Conservation (phyloP, 1,139 yeast species). For the Suhomyces panamericanus region DNA sequence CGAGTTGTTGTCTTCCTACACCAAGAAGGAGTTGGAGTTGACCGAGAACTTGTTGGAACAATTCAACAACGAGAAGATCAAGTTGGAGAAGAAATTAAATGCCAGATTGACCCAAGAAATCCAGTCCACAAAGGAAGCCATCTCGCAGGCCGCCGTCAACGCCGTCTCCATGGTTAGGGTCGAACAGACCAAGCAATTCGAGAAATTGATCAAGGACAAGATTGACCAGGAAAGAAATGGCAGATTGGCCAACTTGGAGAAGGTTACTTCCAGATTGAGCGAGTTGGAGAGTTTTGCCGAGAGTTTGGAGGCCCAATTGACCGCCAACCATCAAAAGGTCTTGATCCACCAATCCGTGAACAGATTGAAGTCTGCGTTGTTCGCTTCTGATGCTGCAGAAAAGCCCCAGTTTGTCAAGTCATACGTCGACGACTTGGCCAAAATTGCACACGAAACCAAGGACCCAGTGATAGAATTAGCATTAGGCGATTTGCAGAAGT, state of each 20-base stretch:
- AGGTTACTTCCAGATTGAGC: conserved; percentile 56
- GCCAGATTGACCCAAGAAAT: conserved; percentile 64
- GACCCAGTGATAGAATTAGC: conserved; percentile 45
- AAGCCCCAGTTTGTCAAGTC: conserved; percentile 38
- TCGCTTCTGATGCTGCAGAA: conserved; percentile 26
- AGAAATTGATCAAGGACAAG: conserved; percentile 58
- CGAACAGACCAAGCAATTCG: conserved; percentile 71
- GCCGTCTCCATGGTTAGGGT: conserved; percentile 70
- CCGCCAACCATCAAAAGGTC: conserved; percentile 55
- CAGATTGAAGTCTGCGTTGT: conserved; percentile 52
- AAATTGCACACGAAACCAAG: conserved; percentile 42
- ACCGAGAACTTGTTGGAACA: conserved; percentile 51
- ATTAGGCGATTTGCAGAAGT: conserved; percentile 37
- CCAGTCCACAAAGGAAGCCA: conserved; percentile 65
- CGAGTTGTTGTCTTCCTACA: conserved; percentile 57
- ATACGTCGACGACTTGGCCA: conserved; percentile 48
- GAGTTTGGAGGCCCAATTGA: conserved; percentile 57
- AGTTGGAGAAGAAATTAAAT: conserved; percentile 64
- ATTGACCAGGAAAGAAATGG: conserved; percentile 83
- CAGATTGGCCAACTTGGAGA: conserved; percentile 67
- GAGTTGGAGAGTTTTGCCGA: conserved; percentile 61
- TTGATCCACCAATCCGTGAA: conserved; percentile 58
- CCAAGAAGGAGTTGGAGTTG: conserved; percentile 53
- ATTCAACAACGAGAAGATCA: conserved; percentile 54
- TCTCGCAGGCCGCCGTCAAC: conserved; percentile 74